Evolutionary conservation across 1,284 basidiomycete genomes (phyloP).

Genomic region (Puccinia polysora): DNA sequence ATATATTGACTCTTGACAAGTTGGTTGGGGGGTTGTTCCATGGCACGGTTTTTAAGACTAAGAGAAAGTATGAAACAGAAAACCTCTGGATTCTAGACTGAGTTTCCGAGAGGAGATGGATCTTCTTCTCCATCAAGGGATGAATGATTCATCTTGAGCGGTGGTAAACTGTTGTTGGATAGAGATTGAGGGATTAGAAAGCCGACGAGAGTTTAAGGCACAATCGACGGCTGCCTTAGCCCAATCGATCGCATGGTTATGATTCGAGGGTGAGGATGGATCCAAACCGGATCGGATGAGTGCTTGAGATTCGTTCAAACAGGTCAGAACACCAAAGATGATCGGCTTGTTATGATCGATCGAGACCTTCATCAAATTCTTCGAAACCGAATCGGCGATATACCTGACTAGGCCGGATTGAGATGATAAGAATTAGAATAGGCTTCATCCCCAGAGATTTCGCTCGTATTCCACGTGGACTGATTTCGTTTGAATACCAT

Average conservation of each 20-base stretch:
- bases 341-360: slow-evolving; percentile 90
- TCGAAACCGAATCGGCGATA: slow-evolving; percentile 86
- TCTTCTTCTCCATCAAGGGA: no score
- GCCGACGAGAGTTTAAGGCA: slow-evolving; percentile 20
- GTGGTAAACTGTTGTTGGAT: not conserved
- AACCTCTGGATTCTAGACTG: no score
- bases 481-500: not conserved
- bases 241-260: slow-evolving; percentile 38
- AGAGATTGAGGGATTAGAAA: not conserved
- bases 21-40: no score
- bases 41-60: no score
- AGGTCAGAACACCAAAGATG: slow-evolving; percentile 93
- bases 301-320: slow-evolving; percentile 88
- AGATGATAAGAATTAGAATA: not conserved
- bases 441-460: not conserved
- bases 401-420: slow-evolving; percentile 58
- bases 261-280: slow-evolving; percentile 5
- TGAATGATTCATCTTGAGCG: not conserved
- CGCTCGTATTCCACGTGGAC: not conserved
- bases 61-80: no score
- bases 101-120: no score
- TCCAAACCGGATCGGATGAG: slow-evolving; percentile 73
- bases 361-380: slow-evolving; percentile 88
- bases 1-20: no score
- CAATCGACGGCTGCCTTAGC: slow-evolving; percentile 41